Percentiles rank a stretch among this genome's conserved stretches.
Evolutionary conservation across 2,329 filamentous ascomycete genomes (phyloP).

Genomic region (Penicillium sp.): DNA sequence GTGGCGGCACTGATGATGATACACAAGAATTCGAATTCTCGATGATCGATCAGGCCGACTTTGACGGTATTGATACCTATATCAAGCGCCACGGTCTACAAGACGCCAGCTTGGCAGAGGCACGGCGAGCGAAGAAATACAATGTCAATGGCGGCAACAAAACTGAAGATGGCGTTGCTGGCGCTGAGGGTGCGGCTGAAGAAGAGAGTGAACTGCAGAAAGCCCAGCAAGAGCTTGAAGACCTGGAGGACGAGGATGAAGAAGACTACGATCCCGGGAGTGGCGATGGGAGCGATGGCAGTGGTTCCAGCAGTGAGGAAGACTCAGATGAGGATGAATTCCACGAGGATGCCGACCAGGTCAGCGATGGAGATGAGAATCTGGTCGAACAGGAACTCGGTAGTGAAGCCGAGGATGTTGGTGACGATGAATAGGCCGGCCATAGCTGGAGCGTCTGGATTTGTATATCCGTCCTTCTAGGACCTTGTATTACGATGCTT

Average conservation of each 20-base stretch:
- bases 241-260: constrained; percentile 56
- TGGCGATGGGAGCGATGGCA: constrained; percentile 55
- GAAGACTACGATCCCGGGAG: constrained; percentile 60
- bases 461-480: not conserved
- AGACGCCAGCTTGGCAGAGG: constrained; percentile 67
- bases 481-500: constrained; percentile 5
- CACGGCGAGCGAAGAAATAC: constrained; percentile 64
- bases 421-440: constrained; percentile 36
- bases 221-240: constrained; percentile 61
- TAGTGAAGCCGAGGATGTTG: constrained; percentile 51
- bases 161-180: constrained; percentile 37
- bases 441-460: constrained; percentile 9
- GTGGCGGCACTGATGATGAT: constrained; percentile 43
- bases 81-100: constrained; percentile 66
- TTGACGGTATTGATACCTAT: constrained; percentile 66
- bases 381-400: constrained; percentile 52
- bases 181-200: constrained; percentile 52
- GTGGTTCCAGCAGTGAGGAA: constrained; percentile 52
- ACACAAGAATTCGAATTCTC: constrained; percentile 66
- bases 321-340: constrained; percentile 42
- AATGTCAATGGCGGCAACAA: constrained; percentile 55
- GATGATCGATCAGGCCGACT: constrained; percentile 70
- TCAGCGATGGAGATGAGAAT: constrained; percentile 42
- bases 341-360: constrained; percentile 35
- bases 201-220: constrained; percentile 65